phyloP scores from a whole-genome alignment of 139 green algal species.

The Chlorella sp. region DNA sequence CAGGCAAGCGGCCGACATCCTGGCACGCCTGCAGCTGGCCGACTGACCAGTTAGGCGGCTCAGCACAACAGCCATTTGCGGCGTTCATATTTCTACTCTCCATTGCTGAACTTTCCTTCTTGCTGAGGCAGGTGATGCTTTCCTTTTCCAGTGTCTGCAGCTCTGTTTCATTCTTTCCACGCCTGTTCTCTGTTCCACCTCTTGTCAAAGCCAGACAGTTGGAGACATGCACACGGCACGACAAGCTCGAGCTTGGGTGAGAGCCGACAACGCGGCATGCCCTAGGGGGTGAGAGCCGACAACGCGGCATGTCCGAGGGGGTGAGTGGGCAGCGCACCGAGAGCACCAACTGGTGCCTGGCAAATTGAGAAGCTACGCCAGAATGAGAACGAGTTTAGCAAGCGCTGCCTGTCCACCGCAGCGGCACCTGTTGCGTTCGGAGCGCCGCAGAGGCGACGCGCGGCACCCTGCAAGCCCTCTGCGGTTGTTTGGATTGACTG shows the following conservation, averaged over 20 bases:
- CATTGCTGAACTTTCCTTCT: too few species aligned
- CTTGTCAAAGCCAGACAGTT: too few species aligned
- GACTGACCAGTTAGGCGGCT: neutral
- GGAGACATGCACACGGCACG: too few species aligned
- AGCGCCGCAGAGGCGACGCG: constrained; percentile 79
- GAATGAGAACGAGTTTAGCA: too few species aligned
- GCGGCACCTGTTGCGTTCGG: constrained; percentile 7
- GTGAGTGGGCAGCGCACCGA: too few species aligned
- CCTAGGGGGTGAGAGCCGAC: neutral
- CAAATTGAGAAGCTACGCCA: neutral
- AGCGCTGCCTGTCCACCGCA: constrained; percentile 1
- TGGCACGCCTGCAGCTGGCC: constrained; percentile 22
- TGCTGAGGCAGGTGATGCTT: neutral
- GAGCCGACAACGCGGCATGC: neutral
- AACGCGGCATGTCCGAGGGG: neutral
- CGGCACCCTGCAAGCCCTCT: too few species aligned
- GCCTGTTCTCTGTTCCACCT: neutral
- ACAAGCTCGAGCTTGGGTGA: too few species aligned
- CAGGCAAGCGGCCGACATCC: constrained; percentile 12
- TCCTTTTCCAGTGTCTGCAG: neutral
- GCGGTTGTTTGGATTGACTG: too few species aligned
- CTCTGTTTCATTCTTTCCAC: neutral
- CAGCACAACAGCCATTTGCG: neutral
- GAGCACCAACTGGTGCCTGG: neutral
- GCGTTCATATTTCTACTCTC: neutral